These are phyloP conservation scores for Gastroboletus turbinatus DNA, from an alignment of 1,284 basidiomycete species.

Conservation along the genomic window DNA sequence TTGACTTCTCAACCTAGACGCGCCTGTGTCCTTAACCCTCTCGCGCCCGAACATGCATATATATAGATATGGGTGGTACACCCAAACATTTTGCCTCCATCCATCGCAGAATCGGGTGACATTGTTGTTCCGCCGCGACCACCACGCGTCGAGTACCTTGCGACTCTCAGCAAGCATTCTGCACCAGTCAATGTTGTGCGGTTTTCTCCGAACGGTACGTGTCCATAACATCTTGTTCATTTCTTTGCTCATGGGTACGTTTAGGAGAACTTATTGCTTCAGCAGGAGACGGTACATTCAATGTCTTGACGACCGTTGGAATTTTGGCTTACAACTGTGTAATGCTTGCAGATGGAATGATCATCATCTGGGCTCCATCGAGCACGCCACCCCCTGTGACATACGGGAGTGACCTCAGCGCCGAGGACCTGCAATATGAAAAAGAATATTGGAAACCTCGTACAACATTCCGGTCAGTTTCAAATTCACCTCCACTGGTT, in stretches of 20 bases:
- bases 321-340: constrained; percentile 7
- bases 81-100: constrained; percentile 79
- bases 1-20: constrained; percentile 22
- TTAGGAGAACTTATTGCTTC: constrained; percentile 87
- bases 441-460: constrained; percentile 96
- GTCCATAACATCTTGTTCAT: neutral
- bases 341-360: constrained; percentile 79
- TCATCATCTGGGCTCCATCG: constrained; percentile 92
- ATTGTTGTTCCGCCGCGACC: constrained; percentile 53
- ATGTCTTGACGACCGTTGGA: constrained; percentile 2
- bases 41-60: constrained; percentile 1
- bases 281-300: constrained; percentile 84
- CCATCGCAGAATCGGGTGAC: constrained; percentile 52
- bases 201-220: constrained; percentile 90
- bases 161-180: constrained; percentile 91
- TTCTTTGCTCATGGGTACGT: constrained; percentile 1
- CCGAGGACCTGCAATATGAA: constrained; percentile 84
- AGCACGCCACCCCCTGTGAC: constrained; percentile 66
- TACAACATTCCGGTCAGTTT: constrained; percentile 76
- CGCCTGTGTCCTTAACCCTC: constrained; percentile 10
- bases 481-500: neutral
- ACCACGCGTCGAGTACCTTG: constrained; percentile 94
- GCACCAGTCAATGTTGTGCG: constrained; percentile 96
- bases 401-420: constrained; percentile 73
- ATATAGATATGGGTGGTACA: constrained; percentile 90